Conservation (phyloP, 164 flowering plant genomes). For the Akebia trifoliata region DNA sequence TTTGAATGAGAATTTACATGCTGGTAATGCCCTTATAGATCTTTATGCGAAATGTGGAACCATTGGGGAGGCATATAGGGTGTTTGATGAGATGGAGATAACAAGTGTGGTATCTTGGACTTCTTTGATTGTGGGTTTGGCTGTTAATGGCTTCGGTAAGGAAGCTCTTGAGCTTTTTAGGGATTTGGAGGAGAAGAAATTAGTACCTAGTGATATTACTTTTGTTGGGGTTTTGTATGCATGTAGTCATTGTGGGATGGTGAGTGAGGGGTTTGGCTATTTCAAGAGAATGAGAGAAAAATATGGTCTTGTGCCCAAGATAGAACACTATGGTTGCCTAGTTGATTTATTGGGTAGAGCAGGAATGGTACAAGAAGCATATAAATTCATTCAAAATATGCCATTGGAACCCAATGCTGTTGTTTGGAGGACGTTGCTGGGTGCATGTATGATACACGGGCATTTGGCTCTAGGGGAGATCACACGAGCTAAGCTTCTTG, state of each 20-base stretch:
- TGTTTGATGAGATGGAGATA: constrained; percentile 27
- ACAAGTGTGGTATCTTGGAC: constrained; percentile 38
- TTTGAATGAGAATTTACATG: constrained; percentile 25
- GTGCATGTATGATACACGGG: constrained; percentile 25
- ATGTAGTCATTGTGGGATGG: constrained; percentile 39
- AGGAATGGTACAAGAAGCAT: constrained; percentile 26
- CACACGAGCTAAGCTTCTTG: constrained; percentile 18
- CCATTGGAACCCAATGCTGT: constrained; percentile 34
- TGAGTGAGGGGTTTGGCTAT: constrained; percentile 25
- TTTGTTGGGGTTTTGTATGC: constrained; percentile 35
- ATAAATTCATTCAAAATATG: constrained; percentile 23
- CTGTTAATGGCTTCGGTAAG: constrained; percentile 29
- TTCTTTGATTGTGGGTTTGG: constrained; percentile 31
- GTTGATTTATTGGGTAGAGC: constrained; percentile 37
- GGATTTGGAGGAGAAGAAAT: constrained; percentile 18
- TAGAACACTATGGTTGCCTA: constrained; percentile 39
- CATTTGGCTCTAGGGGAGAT: constrained; percentile 25
- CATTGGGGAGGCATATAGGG: constrained; percentile 21
- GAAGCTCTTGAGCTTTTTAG: constrained; percentile 27
- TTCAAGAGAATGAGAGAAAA: constrained; percentile 29
- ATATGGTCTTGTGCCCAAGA: constrained; percentile 26
- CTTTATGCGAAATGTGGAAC: constrained; percentile 33
- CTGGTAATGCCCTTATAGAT: constrained; percentile 28
- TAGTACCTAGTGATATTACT: constrained; percentile 32
- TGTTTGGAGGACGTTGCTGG: constrained; percentile 34